Evolutionary conservation across 352 stramenopile genomes (phyloP).

Genomic region (Phytophthora pisi): DNA sequence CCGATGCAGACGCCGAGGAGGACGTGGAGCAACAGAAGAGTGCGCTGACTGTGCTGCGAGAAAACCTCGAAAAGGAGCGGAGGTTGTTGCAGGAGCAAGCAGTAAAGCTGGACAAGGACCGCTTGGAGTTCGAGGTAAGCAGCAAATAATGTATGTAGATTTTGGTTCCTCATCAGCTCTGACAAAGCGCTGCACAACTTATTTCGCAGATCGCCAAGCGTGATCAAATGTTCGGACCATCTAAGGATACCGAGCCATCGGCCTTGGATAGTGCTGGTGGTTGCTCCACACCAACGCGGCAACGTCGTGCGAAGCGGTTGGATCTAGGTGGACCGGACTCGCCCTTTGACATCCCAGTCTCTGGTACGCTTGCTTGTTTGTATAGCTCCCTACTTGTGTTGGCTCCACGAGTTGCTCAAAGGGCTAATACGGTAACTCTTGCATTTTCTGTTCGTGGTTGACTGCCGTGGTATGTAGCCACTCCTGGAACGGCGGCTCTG

Average conservation of each 20-base stretch:
- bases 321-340: conserved; percentile 25
- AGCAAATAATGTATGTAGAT: conserved; percentile 23
- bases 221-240: conserved; percentile 35
- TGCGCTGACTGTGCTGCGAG: conserved; percentile 36
- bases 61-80: conserved; percentile 53
- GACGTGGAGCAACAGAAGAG: conserved; percentile 44
- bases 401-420: neutral
- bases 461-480: conserved; percentile 33
- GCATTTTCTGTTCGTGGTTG: conserved; percentile 16
- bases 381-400: neutral
- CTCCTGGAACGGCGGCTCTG: conserved; percentile 42
- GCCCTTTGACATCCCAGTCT: conserved; percentile 46
- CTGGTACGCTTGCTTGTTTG: conserved; percentile 33
- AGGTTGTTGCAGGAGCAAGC: conserved; percentile 54
- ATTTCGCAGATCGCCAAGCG: conserved; percentile 45
- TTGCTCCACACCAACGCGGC: conserved; percentile 24
- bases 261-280: conserved; percentile 6
- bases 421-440: neutral
- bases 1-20: conserved; percentile 30
- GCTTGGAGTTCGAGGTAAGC: conserved; percentile 62
- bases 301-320: conserved; percentile 22
- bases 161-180: conserved; percentile 2
- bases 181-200: conserved; percentile 3
- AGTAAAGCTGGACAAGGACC: conserved; percentile 65
- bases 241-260: conserved; percentile 5